Evolutionary conservation across 306 rosid genomes (phyloP), one percentile per base, ranked within the genome.

Genomic region (barrel medic (Medicago truncatula)): DNA sequence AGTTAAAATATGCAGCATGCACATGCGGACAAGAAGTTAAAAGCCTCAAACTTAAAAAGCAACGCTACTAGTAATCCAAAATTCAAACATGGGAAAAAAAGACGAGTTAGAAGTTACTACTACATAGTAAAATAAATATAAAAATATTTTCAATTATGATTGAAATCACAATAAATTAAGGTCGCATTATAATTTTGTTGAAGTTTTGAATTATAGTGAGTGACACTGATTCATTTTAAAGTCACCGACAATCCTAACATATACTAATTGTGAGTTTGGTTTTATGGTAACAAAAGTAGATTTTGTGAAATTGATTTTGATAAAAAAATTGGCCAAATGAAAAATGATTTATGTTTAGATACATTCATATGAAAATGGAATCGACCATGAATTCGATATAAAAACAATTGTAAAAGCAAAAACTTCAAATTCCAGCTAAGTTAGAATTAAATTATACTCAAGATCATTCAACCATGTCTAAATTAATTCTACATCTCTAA

Each of bases 21-120:
- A 86, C 85, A 82, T 87, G 81, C 82, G 74, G 53, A 65, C 38
- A 71, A 68, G 25, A 54, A 28, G 31, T 36, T 67, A 18, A 53
- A 43, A 34, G 41, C 25, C 8, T 64, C 25, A 7, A 34, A 46
- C 10, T 40, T 40, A 40, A 44, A 44, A 9, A 70, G 9, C 16
- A 49, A 69, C 70, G 44, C 9, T 16, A 60, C 47, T 57, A 38
- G 74, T 15, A 31, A 50, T 73, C 74, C 58, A 73, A 70, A 49
- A 49, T 34, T 60, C 46, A 36, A 66, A 72, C 66, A 49, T 76
- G 46, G 46, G 36, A 0, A 10, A 62, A 67, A 34, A 71, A 53
- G 54, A 1, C 18, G 21, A 59, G 49, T 31, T 34, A 36, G 2
- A 34, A 34, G 23, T 9, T 57, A 21, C 14, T 53, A 17, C 0